A percentile compares a stretch with the other conserved stretches of the same genome.
These are phyloP conservation scores for Tolypocladium ophioglossoides DNA, from an alignment of 2,329 filamentous ascomycete species.

Conservation along the genomic window DNA sequence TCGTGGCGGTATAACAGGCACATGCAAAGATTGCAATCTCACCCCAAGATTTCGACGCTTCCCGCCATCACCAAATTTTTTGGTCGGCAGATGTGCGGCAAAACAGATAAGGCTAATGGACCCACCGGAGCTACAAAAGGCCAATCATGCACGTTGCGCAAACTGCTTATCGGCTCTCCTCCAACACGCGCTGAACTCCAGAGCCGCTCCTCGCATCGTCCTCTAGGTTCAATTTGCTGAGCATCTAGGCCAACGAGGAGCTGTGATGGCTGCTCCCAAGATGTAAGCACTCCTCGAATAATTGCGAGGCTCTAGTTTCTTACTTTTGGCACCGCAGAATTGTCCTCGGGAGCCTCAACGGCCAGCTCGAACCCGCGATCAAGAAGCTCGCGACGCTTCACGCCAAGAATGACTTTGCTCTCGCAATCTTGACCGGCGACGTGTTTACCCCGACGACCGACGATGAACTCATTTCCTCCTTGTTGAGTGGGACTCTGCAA, in stretches of 20 bases:
- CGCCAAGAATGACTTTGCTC: conserved; percentile 76
- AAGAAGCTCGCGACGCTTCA: conserved; percentile 73
- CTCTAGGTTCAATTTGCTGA: background rate
- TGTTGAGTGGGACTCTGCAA: conserved; percentile 62
- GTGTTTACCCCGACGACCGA: conserved; percentile 59
- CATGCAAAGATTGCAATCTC: conserved; percentile 11
- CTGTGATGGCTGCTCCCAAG: conserved; percentile 35
- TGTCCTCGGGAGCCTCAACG: conserved; percentile 75
- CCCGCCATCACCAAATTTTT: conserved; percentile 23
- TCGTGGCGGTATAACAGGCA: conserved; percentile 29
- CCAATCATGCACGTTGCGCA: conserved; percentile 24
- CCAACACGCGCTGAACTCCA: conserved; percentile 2
- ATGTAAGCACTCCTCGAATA: conserved; percentile 26
- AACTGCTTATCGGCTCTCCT: conserved; percentile 17
- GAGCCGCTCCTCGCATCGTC: background rate
- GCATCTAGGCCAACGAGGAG: background rate
- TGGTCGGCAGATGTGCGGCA: conserved; percentile 20
- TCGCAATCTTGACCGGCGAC: conserved; percentile 76
- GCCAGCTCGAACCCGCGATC: conserved; percentile 65
- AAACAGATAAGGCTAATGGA: conserved; percentile 22
- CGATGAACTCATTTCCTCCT: conserved; percentile 45
- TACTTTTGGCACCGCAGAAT: conserved; percentile 37
- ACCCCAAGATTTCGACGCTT: background rate
- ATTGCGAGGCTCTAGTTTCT: background rate
- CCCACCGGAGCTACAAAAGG: conserved; percentile 2